Percentiles rank a stretch among this genome's conserved stretches.
These are phyloP conservation scores for Logfia minima DNA, from an alignment of 129 eudicot species.

Conservation along the genomic window DNA sequence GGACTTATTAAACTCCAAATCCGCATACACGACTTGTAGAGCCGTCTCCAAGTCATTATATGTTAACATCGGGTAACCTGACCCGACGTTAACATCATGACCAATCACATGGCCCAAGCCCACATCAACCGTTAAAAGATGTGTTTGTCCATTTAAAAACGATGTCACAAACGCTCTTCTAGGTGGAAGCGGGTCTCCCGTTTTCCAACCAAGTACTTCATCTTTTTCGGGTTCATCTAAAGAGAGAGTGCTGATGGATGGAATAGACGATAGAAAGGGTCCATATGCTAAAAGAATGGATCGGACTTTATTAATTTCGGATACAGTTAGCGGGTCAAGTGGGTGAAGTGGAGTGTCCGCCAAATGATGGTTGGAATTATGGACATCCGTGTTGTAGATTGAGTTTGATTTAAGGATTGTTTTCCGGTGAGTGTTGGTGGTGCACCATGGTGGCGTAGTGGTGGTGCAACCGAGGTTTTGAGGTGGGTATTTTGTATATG, in stretches of 20 bases:
- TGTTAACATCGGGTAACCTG: conserved; percentile 60
- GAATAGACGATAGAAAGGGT: conserved; percentile 34
- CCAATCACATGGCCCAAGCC: conserved; percentile 34
- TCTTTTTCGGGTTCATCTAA: conserved; percentile 60
- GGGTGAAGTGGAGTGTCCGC: conserved; percentile 47
- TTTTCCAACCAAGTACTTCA: conserved; percentile 45
- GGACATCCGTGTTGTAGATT: not conserved
- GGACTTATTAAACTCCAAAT: conserved; percentile 49
- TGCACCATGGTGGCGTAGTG: conserved; percentile 23
- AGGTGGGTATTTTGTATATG: conserved; percentile 22
- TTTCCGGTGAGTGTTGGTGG: conserved; percentile 18
- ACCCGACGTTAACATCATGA: conserved; percentile 31
- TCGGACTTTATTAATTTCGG: conserved; percentile 47
- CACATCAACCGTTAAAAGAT: conserved; percentile 50
- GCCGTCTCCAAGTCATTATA: conserved; percentile 43
- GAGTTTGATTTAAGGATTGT: conserved; percentile 21
- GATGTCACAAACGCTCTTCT: conserved; percentile 54
- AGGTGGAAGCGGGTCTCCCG: conserved; percentile 57
- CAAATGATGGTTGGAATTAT: conserved; percentile 26
- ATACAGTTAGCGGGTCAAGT: conserved; percentile 57
- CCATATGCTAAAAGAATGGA: conserved; percentile 38
- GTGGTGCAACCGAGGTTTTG: conserved; percentile 7
- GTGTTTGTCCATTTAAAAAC: conserved; percentile 38
- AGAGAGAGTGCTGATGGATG: conserved; percentile 45
- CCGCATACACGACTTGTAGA: conserved; percentile 20